A percentile compares a stretch with the other conserved stretches of the same genome.
Conservation (phyloP, 2,329 filamentous ascomycete species). For the Beauveria australis region DNA sequence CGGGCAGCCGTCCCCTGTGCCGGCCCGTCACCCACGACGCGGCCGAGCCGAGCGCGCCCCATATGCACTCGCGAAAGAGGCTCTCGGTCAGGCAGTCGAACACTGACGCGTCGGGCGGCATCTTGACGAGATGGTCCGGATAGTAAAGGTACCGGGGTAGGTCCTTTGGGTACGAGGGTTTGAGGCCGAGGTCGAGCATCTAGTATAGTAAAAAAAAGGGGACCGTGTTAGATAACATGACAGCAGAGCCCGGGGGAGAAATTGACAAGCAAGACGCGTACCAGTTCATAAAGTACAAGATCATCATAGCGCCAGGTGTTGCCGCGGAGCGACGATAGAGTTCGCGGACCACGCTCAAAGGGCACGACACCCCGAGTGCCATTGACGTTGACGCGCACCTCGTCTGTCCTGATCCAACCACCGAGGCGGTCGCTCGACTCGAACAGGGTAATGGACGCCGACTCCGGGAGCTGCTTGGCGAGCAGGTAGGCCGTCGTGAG, state of each 20-base stretch:
- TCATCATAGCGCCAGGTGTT: slow-evolving; percentile 45
- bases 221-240: not conserved
- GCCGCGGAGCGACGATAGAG: slow-evolving; percentile 49
- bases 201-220: slow-evolving; percentile 8
- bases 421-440: slow-evolving; percentile 64
- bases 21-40: not conserved
- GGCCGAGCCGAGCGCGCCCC: slow-evolving; percentile 16
- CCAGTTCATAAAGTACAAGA: slow-evolving; percentile 61
- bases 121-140: slow-evolving; percentile 55
- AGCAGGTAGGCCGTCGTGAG: slow-evolving; percentile 73
- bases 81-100: slow-evolving; percentile 22
- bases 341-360: slow-evolving; percentile 80
- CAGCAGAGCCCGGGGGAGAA: too few relatives aligned
- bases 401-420: slow-evolving; percentile 73
- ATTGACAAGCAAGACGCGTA: slow-evolving; percentile 30
- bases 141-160: slow-evolving; percentile 72
- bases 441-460: slow-evolving; percentile 69
- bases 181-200: slow-evolving; percentile 28
- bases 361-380: slow-evolving; percentile 51
- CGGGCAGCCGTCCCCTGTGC: not conserved
- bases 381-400: slow-evolving; percentile 45
- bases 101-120: slow-evolving; percentile 23
- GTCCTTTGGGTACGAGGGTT: slow-evolving; percentile 41
- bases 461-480: slow-evolving; percentile 52
- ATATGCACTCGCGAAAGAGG: slow-evolving; percentile 24